A percentile compares a stretch with the other conserved stretches of the same genome.
Conservation (phyloP, 1,284 basidiomycete species). For the Erythrobasidium hasegawianum region DNA sequence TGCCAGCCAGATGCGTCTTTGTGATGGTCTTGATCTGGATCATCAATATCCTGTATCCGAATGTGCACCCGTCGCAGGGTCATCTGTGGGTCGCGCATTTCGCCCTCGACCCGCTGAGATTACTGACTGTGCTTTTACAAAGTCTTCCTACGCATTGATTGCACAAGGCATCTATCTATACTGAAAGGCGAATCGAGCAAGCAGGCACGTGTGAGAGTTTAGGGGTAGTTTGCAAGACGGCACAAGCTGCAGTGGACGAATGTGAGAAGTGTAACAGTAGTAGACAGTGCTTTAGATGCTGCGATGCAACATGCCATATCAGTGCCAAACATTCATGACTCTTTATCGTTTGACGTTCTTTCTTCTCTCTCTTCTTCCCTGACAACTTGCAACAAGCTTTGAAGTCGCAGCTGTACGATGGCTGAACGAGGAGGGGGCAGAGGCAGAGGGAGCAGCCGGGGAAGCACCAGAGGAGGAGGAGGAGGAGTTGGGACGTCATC, state of each 20-base stretch:
- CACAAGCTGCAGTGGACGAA: too few species aligned
- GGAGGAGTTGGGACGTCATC: background rate
- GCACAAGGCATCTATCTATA: background rate
- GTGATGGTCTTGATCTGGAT: constrained; percentile 32
- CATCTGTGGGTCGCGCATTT: constrained; percentile 12
- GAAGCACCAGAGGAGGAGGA: background rate
- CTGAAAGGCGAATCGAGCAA: background rate
- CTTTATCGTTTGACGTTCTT: too few species aligned
- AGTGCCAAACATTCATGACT: too few species aligned
- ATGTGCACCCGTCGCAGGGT: constrained; percentile 19
- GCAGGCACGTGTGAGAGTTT: too few species aligned
- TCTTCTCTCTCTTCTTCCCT: background rate
- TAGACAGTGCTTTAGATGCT: too few species aligned
- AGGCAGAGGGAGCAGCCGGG: background rate
- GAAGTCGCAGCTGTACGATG: background rate
- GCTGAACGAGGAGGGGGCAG: background rate
- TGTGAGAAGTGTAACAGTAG: too few species aligned
- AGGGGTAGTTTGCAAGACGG: too few species aligned
- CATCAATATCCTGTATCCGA: constrained; percentile 33
- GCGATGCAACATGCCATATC: too few species aligned
- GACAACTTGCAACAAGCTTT: background rate
- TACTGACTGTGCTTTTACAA: background rate
- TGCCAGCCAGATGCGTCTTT: constrained; percentile 8
- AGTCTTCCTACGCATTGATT: background rate
- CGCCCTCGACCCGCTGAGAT: background rate